Evolutionary conservation across 2,329 filamentous ascomycete species (phyloP).

Genomic region (Trichoderma simmonsii): DNA sequence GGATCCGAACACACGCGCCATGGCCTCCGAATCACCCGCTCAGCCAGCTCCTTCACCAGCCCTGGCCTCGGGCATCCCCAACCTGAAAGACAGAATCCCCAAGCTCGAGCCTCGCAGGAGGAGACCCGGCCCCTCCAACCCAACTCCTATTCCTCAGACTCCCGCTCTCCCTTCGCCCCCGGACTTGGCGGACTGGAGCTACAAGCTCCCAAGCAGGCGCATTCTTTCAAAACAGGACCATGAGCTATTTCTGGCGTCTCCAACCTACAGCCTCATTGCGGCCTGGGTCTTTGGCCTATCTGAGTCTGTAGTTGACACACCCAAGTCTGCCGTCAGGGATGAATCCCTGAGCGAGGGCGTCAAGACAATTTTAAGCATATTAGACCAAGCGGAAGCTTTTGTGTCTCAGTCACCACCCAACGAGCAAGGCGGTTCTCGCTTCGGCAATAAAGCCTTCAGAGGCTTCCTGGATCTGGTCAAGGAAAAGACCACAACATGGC

Average conservation of each 20-base stretch:
- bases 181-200: conserved; percentile 56
- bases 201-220: conserved; percentile 66
- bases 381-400: conserved; percentile 66
- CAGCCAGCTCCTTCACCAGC: conserved; percentile 17
- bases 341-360: conserved; percentile 60
- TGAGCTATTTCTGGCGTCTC: conserved; percentile 72
- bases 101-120: conserved; percentile 65
- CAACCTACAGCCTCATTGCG: conserved; percentile 71
- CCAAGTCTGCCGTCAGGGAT: conserved; percentile 58
- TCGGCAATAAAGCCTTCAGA: conserved; percentile 91
- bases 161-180: conserved; percentile 69
- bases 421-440: conserved; percentile 83
- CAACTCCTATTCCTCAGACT: conserved; percentile 68
- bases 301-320: conserved; percentile 71
- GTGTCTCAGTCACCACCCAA: conserved; percentile 71
- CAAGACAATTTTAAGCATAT: conserved; percentile 62
- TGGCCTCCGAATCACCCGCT: conserved; percentile 27
- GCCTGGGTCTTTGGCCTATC: conserved; percentile 85
- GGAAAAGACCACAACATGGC: conserved; percentile 59
- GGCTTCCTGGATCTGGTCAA: conserved; percentile 70
- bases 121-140: conserved; percentile 49
- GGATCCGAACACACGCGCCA: conserved; percentile 16
- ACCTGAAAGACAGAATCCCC: conserved; percentile 55
- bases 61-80: conserved; percentile 28
- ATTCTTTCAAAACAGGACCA: conserved; percentile 83